Percentiles rank a stretch among this genome's conserved stretches.
Conservation (phyloP, 352 stramenopile species). For the Phytophthora cryptogea region DNA sequence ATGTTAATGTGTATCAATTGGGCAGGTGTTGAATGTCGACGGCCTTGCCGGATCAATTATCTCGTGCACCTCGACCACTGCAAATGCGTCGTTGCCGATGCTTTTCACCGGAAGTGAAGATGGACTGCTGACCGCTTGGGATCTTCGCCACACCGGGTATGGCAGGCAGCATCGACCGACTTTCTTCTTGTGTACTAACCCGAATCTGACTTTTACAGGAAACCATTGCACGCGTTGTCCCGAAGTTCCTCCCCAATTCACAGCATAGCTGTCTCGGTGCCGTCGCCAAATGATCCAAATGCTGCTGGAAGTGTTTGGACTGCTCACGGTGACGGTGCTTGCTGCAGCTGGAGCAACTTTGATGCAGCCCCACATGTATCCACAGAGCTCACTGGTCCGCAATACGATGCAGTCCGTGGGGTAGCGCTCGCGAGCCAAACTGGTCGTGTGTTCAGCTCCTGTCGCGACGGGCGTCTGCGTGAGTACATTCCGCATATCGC, state of each 20-base stretch:
- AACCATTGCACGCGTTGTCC: conserved; percentile 52
- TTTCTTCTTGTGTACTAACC: conserved; percentile 1
- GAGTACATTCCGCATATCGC: conserved; percentile 63
- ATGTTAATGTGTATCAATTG: conserved; percentile 1
- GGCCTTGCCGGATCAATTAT: conserved; percentile 41
- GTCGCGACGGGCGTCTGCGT: conserved; percentile 66
- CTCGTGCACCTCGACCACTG: conserved; percentile 36
- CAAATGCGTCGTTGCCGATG: conserved; percentile 30
- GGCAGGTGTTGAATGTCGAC: conserved; percentile 48
- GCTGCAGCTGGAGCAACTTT: conserved; percentile 56
- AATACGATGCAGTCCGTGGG: conserved; percentile 72
- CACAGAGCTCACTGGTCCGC: conserved; percentile 61
- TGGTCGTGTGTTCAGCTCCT: conserved; percentile 57
- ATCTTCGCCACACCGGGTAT: conserved; percentile 61
- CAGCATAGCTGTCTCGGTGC: conserved; percentile 37
- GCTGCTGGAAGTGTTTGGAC: conserved; percentile 46
- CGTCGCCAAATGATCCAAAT: conserved; percentile 10
- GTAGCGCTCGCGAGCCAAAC: conserved; percentile 40
- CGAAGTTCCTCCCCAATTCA: conserved; percentile 61
- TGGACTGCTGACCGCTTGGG: conserved; percentile 61
- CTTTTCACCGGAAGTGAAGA: conserved; percentile 69
- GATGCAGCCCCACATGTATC: conserved; percentile 22
- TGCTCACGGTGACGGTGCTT: conserved; percentile 59
- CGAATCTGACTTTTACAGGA: conserved; percentile 24
- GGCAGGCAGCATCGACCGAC: neutral